Conservation (phyloP, 768 basidiomycete species). For the Floccularia luteovirens region DNA sequence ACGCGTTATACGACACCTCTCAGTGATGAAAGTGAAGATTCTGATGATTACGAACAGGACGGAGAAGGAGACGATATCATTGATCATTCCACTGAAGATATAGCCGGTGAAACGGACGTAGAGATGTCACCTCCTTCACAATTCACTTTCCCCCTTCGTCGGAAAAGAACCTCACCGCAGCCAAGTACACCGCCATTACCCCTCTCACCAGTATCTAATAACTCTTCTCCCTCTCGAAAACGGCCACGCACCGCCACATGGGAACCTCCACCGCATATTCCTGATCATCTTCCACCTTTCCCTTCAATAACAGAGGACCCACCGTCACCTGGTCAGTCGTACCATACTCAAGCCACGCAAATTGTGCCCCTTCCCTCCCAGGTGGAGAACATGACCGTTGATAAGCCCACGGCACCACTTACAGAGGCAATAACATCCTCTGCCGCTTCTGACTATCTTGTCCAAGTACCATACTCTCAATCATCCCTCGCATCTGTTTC, state of each 20-base stretch:
- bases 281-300: slow-evolving; percentile 63
- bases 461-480: slow-evolving; percentile 66
- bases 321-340: slow-evolving; percentile 16
- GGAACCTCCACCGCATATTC: slow-evolving; percentile 58
- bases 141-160: slow-evolving; percentile 9
- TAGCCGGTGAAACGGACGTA: slow-evolving; percentile 19
- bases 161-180: slow-evolving; percentile 21
- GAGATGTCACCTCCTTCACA: slow-evolving; percentile 12
- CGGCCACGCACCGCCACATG: slow-evolving; percentile 48
- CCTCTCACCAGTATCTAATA: slow-evolving; percentile 51
- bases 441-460: slow-evolving; percentile 60
- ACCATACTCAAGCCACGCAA: slow-evolving; percentile 26
- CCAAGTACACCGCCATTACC: slow-evolving; percentile 35
- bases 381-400: slow-evolving; percentile 23
- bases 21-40: slow-evolving; percentile 21
- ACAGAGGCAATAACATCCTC: slow-evolving; percentile 36
- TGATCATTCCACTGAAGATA: slow-evolving; percentile 6
- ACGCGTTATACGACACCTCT: slow-evolving; percentile 24
- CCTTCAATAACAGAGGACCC: slow-evolving; percentile 28
- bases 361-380: slow-evolving; percentile 23
- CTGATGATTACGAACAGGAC: slow-evolving; percentile 21
- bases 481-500: slow-evolving; percentile 60
- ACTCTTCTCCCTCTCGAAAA: slow-evolving; percentile 49
- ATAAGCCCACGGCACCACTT: slow-evolving; percentile 29
- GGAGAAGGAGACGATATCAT: slow-evolving; percentile 19